A percentile compares a stretch with the other conserved stretches of the same genome.
Evolutionary conservation across 116 monocot genomes (phyloP).

Genomic region (Dioscorea cayenensis): DNA sequence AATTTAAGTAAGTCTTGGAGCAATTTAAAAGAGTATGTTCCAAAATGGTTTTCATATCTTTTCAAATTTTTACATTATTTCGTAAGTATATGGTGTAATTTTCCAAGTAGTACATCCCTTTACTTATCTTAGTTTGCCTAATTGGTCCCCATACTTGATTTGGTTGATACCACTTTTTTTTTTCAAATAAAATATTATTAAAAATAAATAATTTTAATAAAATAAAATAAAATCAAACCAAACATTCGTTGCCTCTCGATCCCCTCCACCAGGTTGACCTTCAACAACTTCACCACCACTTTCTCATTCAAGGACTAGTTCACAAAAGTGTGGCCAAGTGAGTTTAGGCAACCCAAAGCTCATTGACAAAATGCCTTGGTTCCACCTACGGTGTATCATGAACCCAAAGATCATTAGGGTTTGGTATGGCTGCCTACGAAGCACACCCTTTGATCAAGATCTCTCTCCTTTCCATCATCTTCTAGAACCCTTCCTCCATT

Average conservation of each 20-base stretch:
- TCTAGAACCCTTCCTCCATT: slow-evolving; percentile 5
- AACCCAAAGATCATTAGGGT: slow-evolving; percentile 20
- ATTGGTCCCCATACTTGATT: no score
- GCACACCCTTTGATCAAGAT: slow-evolving; percentile 22
- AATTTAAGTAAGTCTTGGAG: no score
- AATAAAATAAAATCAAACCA: no score
- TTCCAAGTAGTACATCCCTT: no score
- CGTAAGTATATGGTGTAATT: no score
- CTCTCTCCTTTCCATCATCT: slow-evolving; percentile 8
- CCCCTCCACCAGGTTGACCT: slow-evolving; percentile 1
- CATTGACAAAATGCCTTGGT: slow-evolving; percentile 19
- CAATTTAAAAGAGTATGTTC: no score
- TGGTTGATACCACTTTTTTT: no score
- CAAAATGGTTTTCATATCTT: no score
- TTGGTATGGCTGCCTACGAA: slow-evolving; percentile 21
- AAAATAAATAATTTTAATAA: no score
- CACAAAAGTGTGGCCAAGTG: slow-evolving; percentile 15
- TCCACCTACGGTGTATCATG: slow-evolving; percentile 52
- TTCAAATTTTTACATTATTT: no score
- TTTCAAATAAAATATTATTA: no score
- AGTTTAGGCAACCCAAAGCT: slow-evolving; percentile 14
- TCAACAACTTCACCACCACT: slow-evolving; percentile 14
- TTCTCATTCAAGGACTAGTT: slow-evolving; percentile 23
- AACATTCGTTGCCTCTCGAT: not conserved
- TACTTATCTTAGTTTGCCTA: no score